These are phyloP conservation scores for Porphyrellus cyaneotinctus DNA, from an alignment of 768 basidiomycete genomes.

Conservation along the genomic window DNA sequence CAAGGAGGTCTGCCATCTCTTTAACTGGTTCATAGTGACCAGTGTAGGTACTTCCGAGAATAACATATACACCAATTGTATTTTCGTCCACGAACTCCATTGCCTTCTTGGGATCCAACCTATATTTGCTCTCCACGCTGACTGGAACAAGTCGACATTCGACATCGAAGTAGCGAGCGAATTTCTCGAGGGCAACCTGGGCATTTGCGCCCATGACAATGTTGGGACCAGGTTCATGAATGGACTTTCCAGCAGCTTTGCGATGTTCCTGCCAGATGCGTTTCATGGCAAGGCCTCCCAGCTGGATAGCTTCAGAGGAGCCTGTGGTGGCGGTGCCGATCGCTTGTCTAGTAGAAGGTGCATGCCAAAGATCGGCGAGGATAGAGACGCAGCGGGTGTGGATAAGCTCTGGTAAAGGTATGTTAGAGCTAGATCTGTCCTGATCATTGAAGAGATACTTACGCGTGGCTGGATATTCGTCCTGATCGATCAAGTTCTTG, in stretches of 20 bases:
- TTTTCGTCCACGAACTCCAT: conserved; percentile 69
- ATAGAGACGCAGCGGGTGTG: conserved; percentile 49
- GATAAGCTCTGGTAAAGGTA: conserved; percentile 33
- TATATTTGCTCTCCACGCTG: conserved; percentile 65
- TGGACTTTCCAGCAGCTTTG: conserved; percentile 61
- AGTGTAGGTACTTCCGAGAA: conserved; percentile 54
- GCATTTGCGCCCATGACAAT: conserved; percentile 67
- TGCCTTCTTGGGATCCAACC: conserved; percentile 65
- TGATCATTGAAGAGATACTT: conserved; percentile 3
- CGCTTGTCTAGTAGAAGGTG: conserved; percentile 48
- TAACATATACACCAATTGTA: conserved; percentile 65
- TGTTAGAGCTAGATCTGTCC: neutral
- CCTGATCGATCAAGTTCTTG: conserved; percentile 67
- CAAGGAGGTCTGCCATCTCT: conserved; percentile 74
- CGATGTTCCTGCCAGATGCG: conserved; percentile 65
- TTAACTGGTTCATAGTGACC: conserved; percentile 76
- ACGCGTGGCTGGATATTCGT: conserved; percentile 64
- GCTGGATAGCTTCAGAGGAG: conserved; percentile 67
- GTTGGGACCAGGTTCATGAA: conserved; percentile 63
- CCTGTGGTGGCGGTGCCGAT: conserved; percentile 71
- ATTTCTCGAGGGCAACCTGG: conserved; percentile 68
- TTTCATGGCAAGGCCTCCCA: conserved; percentile 71
- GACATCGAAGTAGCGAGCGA: conserved; percentile 65
- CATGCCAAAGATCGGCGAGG: conserved; percentile 67
- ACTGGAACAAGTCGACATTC: conserved; percentile 64